Percentiles rank a stretch among this genome's conserved stretches.
Conservation (phyloP, 257 asterid genomes). For the Ballota nigra region DNA sequence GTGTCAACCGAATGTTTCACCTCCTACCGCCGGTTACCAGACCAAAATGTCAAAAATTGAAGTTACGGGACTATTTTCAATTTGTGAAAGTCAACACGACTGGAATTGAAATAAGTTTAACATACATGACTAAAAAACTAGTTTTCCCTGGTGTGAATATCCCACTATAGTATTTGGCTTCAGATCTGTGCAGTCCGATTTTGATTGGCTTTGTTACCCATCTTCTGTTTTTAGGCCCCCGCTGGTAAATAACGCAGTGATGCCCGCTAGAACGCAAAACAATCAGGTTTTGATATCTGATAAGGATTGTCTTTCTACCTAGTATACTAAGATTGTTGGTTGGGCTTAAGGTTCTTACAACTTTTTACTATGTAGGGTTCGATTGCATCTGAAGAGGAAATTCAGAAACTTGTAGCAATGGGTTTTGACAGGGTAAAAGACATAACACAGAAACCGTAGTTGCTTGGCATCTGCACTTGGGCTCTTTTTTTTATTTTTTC, state of each 20-base stretch:
- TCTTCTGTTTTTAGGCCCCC: conserved; percentile 34
- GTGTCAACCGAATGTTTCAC: too few species aligned
- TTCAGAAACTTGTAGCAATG: conserved; percentile 88
- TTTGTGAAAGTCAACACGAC: too few species aligned
- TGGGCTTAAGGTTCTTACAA: conserved; percentile 10
- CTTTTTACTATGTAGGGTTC: conserved; percentile 40
- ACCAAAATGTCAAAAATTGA: too few species aligned
- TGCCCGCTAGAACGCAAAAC: conserved; percentile 38
- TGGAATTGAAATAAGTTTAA: too few species aligned
- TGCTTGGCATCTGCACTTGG: not conserved
- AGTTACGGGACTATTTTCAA: too few species aligned
- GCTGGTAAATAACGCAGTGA: conserved; percentile 33
- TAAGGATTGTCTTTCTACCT: conserved; percentile 10
- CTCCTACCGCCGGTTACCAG: too few species aligned
- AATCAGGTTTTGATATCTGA: conserved; percentile 51
- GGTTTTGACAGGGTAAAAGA: conserved; percentile 84
- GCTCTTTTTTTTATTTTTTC: not conserved
- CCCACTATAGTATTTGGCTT: not conserved
- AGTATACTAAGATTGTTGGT: conserved; percentile 14
- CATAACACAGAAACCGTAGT: not conserved
- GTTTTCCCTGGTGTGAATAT: not conserved
- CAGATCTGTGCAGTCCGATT: not conserved
- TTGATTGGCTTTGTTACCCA: conserved; percentile 7
- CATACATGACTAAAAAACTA: too few species aligned
- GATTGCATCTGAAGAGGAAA: conserved; percentile 57